Evolutionary conservation across 331 rosid species (phyloP).

Genomic region (Quercus lobata): DNA sequence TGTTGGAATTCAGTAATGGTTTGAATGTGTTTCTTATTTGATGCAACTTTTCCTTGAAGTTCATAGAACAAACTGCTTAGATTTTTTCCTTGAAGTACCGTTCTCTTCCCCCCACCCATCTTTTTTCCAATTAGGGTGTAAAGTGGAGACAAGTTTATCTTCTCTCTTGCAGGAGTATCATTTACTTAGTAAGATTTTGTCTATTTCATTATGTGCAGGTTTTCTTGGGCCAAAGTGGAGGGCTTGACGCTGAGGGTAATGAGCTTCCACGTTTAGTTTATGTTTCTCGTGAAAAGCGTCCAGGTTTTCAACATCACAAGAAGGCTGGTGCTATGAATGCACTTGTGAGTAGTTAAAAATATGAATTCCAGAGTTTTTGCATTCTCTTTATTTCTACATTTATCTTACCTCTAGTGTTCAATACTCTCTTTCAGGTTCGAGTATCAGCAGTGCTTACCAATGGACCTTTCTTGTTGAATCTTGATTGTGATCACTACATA

Average conservation of each 20-base stretch:
- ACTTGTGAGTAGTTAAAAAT: constrained; percentile 57
- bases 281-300: constrained; percentile 99
- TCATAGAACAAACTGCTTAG: not conserved
- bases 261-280: constrained; percentile 95
- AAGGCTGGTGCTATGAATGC: constrained; percentile 99
- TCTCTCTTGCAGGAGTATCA: not conserved
- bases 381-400: not conserved
- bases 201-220: constrained; percentile 47
- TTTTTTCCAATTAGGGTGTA: not conserved
- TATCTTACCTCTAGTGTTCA: constrained; percentile 4
- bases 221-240: constrained; percentile 99
- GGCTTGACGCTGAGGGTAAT: constrained; percentile 88
- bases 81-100: too few species aligned
- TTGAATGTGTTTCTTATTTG: not conserved
- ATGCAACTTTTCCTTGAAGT: not conserved
- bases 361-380: not conserved
- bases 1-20: not conserved
- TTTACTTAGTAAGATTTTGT: not conserved
- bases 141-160: not conserved
- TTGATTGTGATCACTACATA: constrained; percentile 98
- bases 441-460: constrained; percentile 97
- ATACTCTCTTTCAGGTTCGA: constrained; percentile 68
- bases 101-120: too few species aligned
- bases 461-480: constrained; percentile 98
- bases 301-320: constrained; percentile 99